These are phyloP conservation scores for Lycium ferocissimum DNA, from an alignment of 257 asterid species.

Conservation along the genomic window DNA sequence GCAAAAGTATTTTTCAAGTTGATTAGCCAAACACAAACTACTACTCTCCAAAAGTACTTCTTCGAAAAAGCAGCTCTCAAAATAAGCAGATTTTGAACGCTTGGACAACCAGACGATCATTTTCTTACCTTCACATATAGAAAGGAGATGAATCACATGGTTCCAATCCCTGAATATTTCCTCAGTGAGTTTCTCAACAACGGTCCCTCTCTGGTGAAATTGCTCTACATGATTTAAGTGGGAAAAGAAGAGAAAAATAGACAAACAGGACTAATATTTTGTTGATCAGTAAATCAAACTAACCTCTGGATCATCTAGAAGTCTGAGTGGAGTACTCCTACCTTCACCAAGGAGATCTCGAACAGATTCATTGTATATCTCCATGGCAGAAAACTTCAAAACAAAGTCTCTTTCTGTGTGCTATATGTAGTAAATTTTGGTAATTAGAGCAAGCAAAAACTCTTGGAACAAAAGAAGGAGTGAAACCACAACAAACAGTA, in stretches of 20 bases:
- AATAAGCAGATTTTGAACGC: too few relatives aligned
- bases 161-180: conserved; percentile 56
- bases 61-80: too few relatives aligned
- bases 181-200: conserved; percentile 82
- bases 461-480: not conserved
- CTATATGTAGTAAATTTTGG: conserved; percentile 34
- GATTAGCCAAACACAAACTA: too few relatives aligned
- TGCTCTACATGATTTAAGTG: not conserved
- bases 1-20: too few relatives aligned
- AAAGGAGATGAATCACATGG: conserved; percentile 73
- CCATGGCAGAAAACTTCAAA: conserved; percentile 84
- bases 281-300: not conserved
- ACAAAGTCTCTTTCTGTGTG: conserved; percentile 54
- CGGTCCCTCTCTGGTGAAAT: conserved; percentile 75
- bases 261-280: not conserved
- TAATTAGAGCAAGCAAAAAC: not conserved
- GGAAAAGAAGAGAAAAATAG: not conserved
- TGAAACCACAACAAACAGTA: not conserved
- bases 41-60: too few relatives aligned
- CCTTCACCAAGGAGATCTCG: conserved; percentile 84
- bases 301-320: conserved; percentile 95
- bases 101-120: not conserved
- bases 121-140: conserved; percentile 73
- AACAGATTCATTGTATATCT: conserved; percentile 92
- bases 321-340: conserved; percentile 60